Conservation (phyloP, 352 stramenopile genomes). For the Globisporangium spiculum region DNA sequence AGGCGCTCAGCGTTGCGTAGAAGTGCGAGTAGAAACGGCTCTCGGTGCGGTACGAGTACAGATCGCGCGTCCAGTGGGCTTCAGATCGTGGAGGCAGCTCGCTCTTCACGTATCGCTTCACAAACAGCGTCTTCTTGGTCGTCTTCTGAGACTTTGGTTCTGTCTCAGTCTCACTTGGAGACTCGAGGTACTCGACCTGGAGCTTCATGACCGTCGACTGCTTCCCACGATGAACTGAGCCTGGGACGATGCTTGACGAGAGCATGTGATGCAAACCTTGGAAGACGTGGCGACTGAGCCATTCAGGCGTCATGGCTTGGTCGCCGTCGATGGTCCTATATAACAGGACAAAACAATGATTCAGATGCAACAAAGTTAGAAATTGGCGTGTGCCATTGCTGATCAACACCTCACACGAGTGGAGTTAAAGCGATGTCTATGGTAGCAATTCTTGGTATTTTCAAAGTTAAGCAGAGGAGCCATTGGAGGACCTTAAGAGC, state of each 20-base stretch:
- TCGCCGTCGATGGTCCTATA: constrained; percentile 44
- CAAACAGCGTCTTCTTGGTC: constrained; percentile 36
- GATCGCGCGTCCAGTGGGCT: constrained; percentile 52
- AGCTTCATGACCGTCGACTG: constrained; percentile 52
- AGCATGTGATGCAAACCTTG: constrained; percentile 12
- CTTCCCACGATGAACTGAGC: constrained; percentile 45
- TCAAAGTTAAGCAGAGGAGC: constrained; percentile 4
- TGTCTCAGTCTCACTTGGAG: not conserved
- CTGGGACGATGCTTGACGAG: constrained; percentile 25
- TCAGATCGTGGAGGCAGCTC: constrained; percentile 43
- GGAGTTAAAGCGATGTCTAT: not conserved
- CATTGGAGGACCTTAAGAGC: constrained; percentile 50
- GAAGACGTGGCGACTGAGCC: constrained; percentile 38
- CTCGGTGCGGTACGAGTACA: constrained; percentile 61
- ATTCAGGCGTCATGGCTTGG: constrained; percentile 37
- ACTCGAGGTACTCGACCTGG: constrained; percentile 23
- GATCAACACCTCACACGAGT: constrained; percentile 8
- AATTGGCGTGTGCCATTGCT: not conserved
- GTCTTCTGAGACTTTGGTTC: not conserved
- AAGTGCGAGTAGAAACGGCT: constrained; percentile 55
- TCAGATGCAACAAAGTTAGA: constrained; percentile 16
- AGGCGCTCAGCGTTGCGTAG: constrained; percentile 26
- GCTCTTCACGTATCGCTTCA: constrained; percentile 60
- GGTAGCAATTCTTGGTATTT: constrained; percentile 5
- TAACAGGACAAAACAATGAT: not conserved